Evolutionary conservation across 768 basidiomycete genomes (phyloP), one percentile per base, ranked within the genome.

Genomic region (Pleurotus sapidus): DNA sequence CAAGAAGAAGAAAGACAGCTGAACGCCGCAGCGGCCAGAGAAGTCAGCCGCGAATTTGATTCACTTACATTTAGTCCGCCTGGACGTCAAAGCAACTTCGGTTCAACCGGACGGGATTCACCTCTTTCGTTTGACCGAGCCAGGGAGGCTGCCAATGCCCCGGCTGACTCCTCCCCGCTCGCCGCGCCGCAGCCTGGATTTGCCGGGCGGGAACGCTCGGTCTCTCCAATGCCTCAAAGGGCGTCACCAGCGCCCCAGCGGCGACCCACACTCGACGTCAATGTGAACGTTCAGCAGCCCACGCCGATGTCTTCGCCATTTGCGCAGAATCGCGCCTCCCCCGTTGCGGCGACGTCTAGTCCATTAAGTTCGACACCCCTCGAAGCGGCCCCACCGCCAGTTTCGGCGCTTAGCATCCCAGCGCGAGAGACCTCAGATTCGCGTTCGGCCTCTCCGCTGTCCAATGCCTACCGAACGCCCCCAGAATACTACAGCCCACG

Each of bases 11-110:
- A 87, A 60, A 72, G 68, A 3, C 75, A 74, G n/a, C 75, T 82
- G 25, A 83, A 86, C 61, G 83, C 81, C 1, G 89, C 88, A 15
- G 88, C 85, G 24, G 87, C 87, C 4, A 78, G 83, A 15, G 88
- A 88, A 66, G 77, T 91, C 1, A 80, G 80, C 11, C 78, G 82
- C 11, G 89, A 89, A 64, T 63, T 89, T 49, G 84, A 88, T 56
- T 75, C 82, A 17, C 69, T 89, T 15, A 76, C 73, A 57, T 65
- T 69, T 39, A 68, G 62, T 38, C 68, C 70, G 14, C 69, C 54
- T 24, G 57, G 17, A 58, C 43, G 57, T 45, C 30, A 54, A 49
- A 30, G 59, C 60, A 56, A 59, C 45, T 56, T 64, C 56, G 57
- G 49, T 40, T 61, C 59, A 62, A 60, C 55, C 59, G 63, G 11